Percentiles rank a stretch among this genome's conserved stretches.
phyloP scores from a whole-genome alignment of 2,329 filamentous ascomycete species.

The Hypomyces rosellus region DNA sequence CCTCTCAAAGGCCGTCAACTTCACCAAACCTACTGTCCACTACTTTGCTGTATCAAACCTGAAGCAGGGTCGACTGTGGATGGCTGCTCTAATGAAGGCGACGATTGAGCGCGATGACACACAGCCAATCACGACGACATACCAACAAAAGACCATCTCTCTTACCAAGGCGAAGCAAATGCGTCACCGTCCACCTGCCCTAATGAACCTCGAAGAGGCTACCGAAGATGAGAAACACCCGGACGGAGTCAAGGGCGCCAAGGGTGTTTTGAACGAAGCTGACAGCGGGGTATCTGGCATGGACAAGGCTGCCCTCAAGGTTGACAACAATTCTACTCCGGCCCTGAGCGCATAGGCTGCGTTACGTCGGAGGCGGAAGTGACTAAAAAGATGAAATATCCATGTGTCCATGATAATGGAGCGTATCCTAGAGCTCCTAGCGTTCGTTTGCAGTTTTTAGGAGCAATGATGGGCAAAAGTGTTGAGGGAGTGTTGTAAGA shows the following conservation, averaged over 20 bases:
- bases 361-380: constrained; percentile 14
- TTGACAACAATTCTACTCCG: constrained; percentile 22
- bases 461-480: background rate
- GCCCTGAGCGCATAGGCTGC: constrained; percentile 27
- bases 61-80: constrained; percentile 86
- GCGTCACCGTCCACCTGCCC: constrained; percentile 81
- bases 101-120: constrained; percentile 90
- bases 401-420: constrained; percentile 1
- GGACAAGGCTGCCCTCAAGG: constrained; percentile 31
- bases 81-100: constrained; percentile 97
- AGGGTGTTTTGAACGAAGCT: constrained; percentile 37
- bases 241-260: constrained; percentile 20
- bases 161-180: constrained; percentile 81
- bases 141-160: constrained; percentile 95
- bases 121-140: constrained; percentile 77
- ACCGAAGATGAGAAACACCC: constrained; percentile 24
- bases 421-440: background rate
- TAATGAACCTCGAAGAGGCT: constrained; percentile 62
- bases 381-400: constrained; percentile 2
- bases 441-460: background rate
- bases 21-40: constrained; percentile 94
- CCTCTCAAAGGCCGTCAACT: constrained; percentile 85
- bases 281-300: constrained; percentile 39
- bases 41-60: constrained; percentile 95
- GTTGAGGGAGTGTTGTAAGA: too few species aligned